Evolutionary conservation across 768 basidiomycete genomes (phyloP).

Genomic region (Trametes maxima): DNA sequence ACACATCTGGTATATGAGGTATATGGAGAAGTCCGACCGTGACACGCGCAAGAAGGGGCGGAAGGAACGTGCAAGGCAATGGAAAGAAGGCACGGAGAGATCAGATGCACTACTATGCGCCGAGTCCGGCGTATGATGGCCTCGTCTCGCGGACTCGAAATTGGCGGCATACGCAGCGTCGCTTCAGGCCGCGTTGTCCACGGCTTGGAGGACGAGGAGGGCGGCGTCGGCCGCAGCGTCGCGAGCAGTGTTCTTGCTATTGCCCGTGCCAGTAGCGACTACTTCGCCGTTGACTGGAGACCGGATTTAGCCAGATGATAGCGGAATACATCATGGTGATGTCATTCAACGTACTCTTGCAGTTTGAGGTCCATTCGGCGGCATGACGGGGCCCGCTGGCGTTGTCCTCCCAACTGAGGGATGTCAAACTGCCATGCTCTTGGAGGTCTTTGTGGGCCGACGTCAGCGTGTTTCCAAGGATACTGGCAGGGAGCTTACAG

Average conservation of each 20-base stretch:
- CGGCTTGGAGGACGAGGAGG: not conserved
- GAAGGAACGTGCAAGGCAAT: not conserved
- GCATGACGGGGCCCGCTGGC: slow-evolving; percentile 46
- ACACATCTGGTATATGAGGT: not conserved
- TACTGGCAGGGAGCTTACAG: slow-evolving; percentile 34
- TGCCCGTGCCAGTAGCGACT: slow-evolving; percentile 51
- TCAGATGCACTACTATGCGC: not conserved
- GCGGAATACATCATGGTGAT: not conserved
- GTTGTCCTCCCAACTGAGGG: slow-evolving; percentile 59
- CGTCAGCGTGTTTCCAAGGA: not conserved
- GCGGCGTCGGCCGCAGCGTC: slow-evolving; percentile 23
- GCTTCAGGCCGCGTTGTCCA: not conserved
- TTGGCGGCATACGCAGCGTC: not conserved
- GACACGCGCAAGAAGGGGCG: not conserved
- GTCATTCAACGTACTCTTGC: slow-evolving; percentile 50
- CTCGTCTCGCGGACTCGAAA: slow-evolving; percentile 8
- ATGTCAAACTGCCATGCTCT: slow-evolving; percentile 39
- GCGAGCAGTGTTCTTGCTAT: slow-evolving; percentile 46
- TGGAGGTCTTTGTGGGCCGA: slow-evolving; percentile 51
- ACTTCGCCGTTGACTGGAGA: slow-evolving; percentile 51
- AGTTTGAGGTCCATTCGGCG: slow-evolving; percentile 57
- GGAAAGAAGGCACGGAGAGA: not conserved
- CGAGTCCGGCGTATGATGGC: not conserved
- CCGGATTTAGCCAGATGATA: not conserved
- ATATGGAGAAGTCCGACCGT: slow-evolving; percentile 6